Evolutionary conservation across 768 basidiomycete genomes (phyloP).

Genomic region (Gloeophyllum trabeum): DNA sequence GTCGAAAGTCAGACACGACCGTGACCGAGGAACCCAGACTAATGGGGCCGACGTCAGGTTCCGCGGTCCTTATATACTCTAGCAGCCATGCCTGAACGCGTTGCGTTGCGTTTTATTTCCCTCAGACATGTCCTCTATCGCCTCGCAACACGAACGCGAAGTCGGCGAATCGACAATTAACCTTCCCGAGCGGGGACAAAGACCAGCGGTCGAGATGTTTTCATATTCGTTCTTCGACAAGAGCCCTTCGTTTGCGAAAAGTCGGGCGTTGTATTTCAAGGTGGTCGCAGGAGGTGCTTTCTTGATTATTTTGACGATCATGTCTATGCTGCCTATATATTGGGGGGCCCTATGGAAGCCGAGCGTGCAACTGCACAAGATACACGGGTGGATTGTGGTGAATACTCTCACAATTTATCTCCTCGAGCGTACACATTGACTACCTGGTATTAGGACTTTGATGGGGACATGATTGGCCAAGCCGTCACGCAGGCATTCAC

Average conservation of each 20-base stretch:
- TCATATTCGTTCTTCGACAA: conserved; percentile 3
- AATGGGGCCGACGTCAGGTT: too few species aligned
- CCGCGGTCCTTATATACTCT: too few species aligned
- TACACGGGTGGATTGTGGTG: conserved; percentile 51
- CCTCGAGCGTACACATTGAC: not conserved
- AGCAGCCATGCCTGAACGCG: too few species aligned
- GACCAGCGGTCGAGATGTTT: too few species aligned
- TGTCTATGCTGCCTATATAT: conserved; percentile 42
- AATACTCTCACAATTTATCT: conserved; percentile 10
- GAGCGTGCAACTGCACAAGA: conserved; percentile 22
- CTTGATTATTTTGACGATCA: conserved; percentile 30
- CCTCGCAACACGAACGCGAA: too few species aligned
- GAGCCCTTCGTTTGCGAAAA: conserved; percentile 10
- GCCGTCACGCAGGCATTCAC: conserved; percentile 28
- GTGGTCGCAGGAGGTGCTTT: conserved; percentile 23
- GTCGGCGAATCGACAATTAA: too few species aligned
- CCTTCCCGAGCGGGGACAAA: too few species aligned
- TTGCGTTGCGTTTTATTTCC: too few species aligned
- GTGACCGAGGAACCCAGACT: too few species aligned
- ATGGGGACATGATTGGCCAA: conserved; percentile 40
- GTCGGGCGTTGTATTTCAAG: conserved; percentile 29
- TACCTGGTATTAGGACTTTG: conserved; percentile 57
- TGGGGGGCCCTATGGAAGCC: conserved; percentile 48
- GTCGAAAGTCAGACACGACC: too few species aligned
- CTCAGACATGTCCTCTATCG: too few species aligned